A percentile compares a stretch with the other conserved stretches of the same genome.
phyloP scores from a whole-genome alignment of 2,329 filamentous ascomycete genomes.

The Botrytis aclada region DNA sequence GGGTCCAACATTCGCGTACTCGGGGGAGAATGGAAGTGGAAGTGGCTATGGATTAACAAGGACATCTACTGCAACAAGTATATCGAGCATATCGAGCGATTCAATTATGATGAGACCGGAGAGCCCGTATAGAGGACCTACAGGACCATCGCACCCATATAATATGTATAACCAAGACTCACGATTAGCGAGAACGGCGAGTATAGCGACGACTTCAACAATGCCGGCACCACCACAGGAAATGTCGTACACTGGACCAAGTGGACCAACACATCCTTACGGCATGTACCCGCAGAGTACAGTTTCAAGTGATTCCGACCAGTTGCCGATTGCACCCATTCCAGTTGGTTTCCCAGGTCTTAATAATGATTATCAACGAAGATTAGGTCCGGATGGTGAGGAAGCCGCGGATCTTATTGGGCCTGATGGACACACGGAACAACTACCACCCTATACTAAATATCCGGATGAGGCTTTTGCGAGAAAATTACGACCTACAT shows the following conservation, averaged over 20 bases:
- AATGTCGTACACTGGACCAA: constrained; percentile 57
- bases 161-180: constrained; percentile 81
- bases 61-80: constrained; percentile 34
- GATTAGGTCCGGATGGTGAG: constrained; percentile 75
- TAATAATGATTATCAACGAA: constrained; percentile 63
- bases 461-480: constrained; percentile 73
- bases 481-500: constrained; percentile 47
- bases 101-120: constrained; percentile 39
- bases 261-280: constrained; percentile 79
- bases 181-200: constrained; percentile 49
- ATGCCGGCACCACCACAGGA: constrained; percentile 52
- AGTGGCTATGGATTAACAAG: constrained; percentile 22
- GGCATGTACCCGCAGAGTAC: constrained; percentile 82
- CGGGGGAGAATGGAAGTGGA: constrained; percentile 11
- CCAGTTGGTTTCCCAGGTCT: constrained; percentile 74
- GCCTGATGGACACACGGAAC: constrained; percentile 83
- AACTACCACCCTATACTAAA: constrained; percentile 85
- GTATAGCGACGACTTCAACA: constrained; percentile 70
- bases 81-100: constrained; percentile 34
- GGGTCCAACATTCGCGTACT: constrained; percentile 24
- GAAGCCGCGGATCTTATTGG: constrained; percentile 85
- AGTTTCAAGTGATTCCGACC: constrained; percentile 46
- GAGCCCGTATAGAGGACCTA: constrained; percentile 57
- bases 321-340: constrained; percentile 43
- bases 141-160: constrained; percentile 79